Evolutionary conservation across 1,284 basidiomycete genomes (phyloP), one percentile per base, ranked within the genome.

Genomic region (Ceratorhiza oryzae-sativae): DNA sequence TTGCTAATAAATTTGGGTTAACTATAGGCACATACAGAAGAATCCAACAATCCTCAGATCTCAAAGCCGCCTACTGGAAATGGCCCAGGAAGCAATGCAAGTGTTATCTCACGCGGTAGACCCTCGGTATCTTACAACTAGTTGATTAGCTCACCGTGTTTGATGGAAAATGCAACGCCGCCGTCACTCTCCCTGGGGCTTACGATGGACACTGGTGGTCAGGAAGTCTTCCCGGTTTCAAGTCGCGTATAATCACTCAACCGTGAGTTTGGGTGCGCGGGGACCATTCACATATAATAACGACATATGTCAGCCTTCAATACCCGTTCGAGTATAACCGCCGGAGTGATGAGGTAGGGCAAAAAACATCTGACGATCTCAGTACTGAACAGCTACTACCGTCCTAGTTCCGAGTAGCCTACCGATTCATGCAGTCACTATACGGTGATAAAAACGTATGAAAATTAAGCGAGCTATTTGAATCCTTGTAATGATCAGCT

Each of bases 181-280:
- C 23, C 3, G 48, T 20, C 18, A 23, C 20, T 23, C n/a, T 49
- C 10, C 18, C 48, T 23, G 48, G 48, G 5, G 10, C 48, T 1
- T 49, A 49, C n/a, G 48, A 49, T 20, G 18, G n/a, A 10, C 48
- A 49, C 48, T 49, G 48, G 48, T 49, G 48, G 48, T 49, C 48
- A 20, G 48, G 48, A 20, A 49, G 10, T 3, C 48, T 49, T 9
- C 18, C 48, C 23, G 48, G n/a, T 48, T 23, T 20, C 23, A 9
- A n/a, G 18, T 48, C 20, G 6, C 20, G 45, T 15, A 5, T 48
- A 15, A 9, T 49, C 48, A n/a, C 3, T 4, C 18, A 39, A 3
- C 9, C 9, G 48, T 49, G 20, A 49, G 48, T 49, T 9, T 9
- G 2, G n/a, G 3, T 49, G 10, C 48, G 10, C n/a, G n/a, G 5